phyloP scores from a whole-genome alignment of 108 stramenopile species.

The Nannochloropsis gaditana region DNA sequence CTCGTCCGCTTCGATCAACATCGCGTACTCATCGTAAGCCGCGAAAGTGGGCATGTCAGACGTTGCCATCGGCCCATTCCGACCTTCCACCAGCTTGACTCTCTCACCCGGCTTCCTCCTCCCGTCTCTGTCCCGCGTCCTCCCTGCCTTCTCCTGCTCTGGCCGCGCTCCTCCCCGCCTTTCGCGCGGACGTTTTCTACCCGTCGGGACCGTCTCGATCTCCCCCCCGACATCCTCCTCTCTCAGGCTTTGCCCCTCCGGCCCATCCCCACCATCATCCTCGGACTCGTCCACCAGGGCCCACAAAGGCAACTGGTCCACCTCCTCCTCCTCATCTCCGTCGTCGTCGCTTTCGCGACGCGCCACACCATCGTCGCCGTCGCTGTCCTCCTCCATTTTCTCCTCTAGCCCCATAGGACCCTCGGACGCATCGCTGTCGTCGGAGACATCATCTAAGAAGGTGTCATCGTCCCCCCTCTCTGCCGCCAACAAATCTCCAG shows the following conservation, averaged over 20 bases:
- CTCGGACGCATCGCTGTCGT: slow-evolving; percentile 32
- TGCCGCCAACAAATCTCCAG: neutral
- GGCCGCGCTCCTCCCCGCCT: neutral
- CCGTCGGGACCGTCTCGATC: neutral
- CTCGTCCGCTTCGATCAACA: neutral
- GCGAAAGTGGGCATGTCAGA: slow-evolving; percentile 12
- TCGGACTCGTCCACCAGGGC: slow-evolving; percentile 25
- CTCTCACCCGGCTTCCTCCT: neutral
- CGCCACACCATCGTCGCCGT: slow-evolving; percentile 42
- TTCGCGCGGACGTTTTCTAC: neutral
- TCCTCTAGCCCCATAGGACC: slow-evolving; percentile 27
- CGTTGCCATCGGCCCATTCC: neutral
- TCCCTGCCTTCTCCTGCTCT: neutral
- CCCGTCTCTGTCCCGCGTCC: neutral
- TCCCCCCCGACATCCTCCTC: neutral
- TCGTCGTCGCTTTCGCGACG: slow-evolving; percentile 33
- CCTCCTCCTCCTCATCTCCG: slow-evolving; percentile 26
- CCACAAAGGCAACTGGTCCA: neutral
- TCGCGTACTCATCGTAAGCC: neutral
- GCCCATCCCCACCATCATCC: slow-evolving; percentile 35
- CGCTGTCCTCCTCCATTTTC: slow-evolving; percentile 55
- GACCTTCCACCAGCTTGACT: too few relatives aligned
- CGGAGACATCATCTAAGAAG: slow-evolving; percentile 37
- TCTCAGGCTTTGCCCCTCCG: neutral
- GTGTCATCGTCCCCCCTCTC: slow-evolving; percentile 32